Percentiles rank a stretch among this genome's conserved stretches.
Evolutionary conservation across 169 alveolate species (phyloP).

Genomic region (Eimeria maxima): DNA sequence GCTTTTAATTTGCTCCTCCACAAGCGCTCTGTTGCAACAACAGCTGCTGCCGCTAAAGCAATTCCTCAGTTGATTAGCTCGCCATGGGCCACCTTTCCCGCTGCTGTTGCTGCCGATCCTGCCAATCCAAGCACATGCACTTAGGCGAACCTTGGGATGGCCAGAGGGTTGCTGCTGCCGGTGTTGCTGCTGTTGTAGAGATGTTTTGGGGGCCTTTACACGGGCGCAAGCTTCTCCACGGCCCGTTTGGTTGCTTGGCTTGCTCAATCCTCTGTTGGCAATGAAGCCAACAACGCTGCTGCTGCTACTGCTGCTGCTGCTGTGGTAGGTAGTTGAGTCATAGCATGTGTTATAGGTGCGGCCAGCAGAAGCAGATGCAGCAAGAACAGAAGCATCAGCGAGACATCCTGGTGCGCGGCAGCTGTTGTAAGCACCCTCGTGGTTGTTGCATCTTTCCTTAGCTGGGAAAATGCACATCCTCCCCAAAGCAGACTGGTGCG

Average conservation of each 20-base stretch:
- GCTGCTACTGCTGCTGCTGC: neutral
- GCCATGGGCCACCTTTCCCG: neutral
- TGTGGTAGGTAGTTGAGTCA: neutral
- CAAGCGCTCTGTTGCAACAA: neutral
- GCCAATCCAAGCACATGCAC: neutral
- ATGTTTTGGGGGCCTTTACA: neutral
- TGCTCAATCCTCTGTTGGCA: neutral
- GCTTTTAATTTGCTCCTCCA: neutral
- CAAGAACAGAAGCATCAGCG: neutral
- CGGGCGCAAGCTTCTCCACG: neutral
- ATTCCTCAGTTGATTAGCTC: neutral
- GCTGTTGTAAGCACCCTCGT: neutral
- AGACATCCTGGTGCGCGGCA: neutral
- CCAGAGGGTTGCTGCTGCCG: neutral
- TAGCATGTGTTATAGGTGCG: neutral
- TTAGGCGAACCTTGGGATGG: neutral
- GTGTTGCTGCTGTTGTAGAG: conserved; percentile 16
- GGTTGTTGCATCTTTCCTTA: neutral
- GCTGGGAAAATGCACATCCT: neutral
- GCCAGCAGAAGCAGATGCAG: neutral
- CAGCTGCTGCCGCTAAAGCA: neutral
- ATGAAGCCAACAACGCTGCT: neutral
- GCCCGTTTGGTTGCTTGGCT: neutral
- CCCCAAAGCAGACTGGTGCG: neutral
- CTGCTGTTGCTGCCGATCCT: neutral